These are phyloP conservation scores for Kodamaea plutei DNA, from an alignment of 1,139 yeast genomes.

Conservation along the genomic window DNA sequence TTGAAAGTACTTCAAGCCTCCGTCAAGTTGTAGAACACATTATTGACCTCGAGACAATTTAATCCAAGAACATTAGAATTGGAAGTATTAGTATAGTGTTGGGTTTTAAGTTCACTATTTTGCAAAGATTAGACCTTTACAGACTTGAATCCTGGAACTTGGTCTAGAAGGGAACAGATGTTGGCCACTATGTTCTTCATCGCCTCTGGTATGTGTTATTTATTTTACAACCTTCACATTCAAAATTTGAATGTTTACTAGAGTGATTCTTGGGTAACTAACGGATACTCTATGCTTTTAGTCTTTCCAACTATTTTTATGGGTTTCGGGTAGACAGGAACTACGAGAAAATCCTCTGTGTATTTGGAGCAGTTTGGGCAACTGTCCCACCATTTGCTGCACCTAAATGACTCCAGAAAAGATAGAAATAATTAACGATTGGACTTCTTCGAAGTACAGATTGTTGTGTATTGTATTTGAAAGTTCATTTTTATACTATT, in stretches of 20 bases:
- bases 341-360: conserved; percentile 17
- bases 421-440: conserved; percentile 16
- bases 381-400: conserved; percentile 18
- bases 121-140: too few species aligned
- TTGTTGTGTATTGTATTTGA: conserved; percentile 12
- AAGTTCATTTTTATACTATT: conserved; percentile 16
- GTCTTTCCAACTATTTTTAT: conserved; percentile 16
- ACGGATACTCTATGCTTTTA: conserved; percentile 16
- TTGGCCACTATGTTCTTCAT: conserved; percentile 18
- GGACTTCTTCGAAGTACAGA: conserved; percentile 17
- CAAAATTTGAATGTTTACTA: conserved; percentile 14
- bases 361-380: conserved; percentile 18
- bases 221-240: conserved; percentile 15
- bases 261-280: conserved; percentile 15
- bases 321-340: conserved; percentile 22
- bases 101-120: too few species aligned
- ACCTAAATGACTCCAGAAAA: conserved; percentile 14
- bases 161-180: conserved; percentile 22
- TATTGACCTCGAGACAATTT: too few species aligned
- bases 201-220: conserved; percentile 13
- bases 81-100: too few species aligned
- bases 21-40: too few species aligned
- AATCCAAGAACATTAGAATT: too few species aligned
- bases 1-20: too few species aligned
- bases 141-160: conserved; percentile 24